Evolutionary conservation across 1,284 basidiomycete species (phyloP), one percentile per base, ranked within the genome.

Genomic region (Sanghuangporus sanghuang): DNA sequence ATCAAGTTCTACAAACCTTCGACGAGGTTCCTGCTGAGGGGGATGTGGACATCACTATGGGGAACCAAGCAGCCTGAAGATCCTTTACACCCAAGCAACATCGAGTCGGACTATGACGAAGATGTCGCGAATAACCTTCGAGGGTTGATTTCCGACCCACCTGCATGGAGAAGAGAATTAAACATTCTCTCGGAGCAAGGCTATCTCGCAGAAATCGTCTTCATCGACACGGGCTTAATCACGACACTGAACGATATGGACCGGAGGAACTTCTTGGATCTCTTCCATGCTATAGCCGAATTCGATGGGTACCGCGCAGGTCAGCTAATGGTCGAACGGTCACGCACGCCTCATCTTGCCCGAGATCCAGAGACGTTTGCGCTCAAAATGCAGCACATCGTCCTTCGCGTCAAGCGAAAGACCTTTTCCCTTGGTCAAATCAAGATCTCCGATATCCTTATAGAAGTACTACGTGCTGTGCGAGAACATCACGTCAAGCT

Each of bases 281-380:
- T 99, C 66, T 99, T 99, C 79, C 87, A 89, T 60, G 95, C 96
- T 0, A 86, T 99, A 23, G 96, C 96, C 42, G 88, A 95, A 71
- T 99, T 99, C 69, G 96, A 99, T 73, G 97, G 97, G 0, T 97
- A 97, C 75, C 88, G 88, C 62, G 90, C 94, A 0, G 97, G 97
- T 0, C 86, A 93, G 67, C 85, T 99, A 57, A 99, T 99, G 97
- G 86, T 98, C 54, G 92, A 96, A 74, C 90, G 96, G 36, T 98
- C 94, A 72, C 87, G 93, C n/a, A 85, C 89, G 2, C 97, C 97
- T 1, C 91, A 97, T 65, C 83, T 96, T 40, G 95, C 90, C 1
- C 80, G 96, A 59, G 94, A 99, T 71, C 84, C 91, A 14, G 95
- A 98, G 75, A 95, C 89, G 1, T 99, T 99, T 73, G 95, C 96